phyloP scores from a whole-genome alignment of 23 red algal genomes.

The Gracilaria vermiculophylla region DNA sequence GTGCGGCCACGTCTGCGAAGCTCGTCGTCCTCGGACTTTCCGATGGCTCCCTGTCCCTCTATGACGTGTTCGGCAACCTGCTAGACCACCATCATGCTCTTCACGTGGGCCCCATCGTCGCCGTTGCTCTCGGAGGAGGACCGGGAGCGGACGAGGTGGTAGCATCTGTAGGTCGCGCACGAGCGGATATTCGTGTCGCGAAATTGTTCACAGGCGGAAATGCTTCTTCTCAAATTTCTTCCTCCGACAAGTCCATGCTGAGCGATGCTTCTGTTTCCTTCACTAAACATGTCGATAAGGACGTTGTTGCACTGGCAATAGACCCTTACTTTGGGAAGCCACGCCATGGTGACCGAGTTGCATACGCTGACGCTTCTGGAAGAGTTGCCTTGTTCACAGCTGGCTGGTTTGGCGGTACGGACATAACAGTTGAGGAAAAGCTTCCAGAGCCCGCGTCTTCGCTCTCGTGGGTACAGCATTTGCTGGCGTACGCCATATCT shows the following conservation, averaged over 20 bases:
- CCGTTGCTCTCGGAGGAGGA: slow-evolving; percentile 56
- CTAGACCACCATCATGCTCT: slow-evolving; percentile 45
- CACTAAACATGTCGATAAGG: neutral
- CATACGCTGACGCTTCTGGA: slow-evolving; percentile 47
- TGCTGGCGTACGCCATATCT: slow-evolving; percentile 29
- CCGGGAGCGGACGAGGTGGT: slow-evolving; percentile 28
- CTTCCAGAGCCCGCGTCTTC: slow-evolving; percentile 1
- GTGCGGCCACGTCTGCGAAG: slow-evolving; percentile 46
- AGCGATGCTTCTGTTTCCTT: slow-evolving; percentile 32
- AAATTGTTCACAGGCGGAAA: slow-evolving; percentile 12
- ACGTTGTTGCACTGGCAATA: slow-evolving; percentile 44
- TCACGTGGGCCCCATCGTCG: slow-evolving; percentile 51
- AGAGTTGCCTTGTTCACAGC: slow-evolving; percentile 38
- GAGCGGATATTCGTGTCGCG: slow-evolving; percentile 43
- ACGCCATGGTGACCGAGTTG: slow-evolving; percentile 47
- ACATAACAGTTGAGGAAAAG: slow-evolving; percentile 1
- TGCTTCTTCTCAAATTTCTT: neutral
- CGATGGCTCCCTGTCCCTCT: slow-evolving; percentile 54
- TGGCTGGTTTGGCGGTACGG: slow-evolving; percentile 65
- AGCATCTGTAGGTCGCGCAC: slow-evolving; percentile 33
- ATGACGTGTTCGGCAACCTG: slow-evolving; percentile 66
- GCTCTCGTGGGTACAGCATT: slow-evolving; percentile 45
- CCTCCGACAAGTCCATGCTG: slow-evolving; percentile 30
- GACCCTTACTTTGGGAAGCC: slow-evolving; percentile 64
- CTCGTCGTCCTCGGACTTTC: slow-evolving; percentile 65